Base-by-base conservation (phyloP, 345 rosid genomes). In the Sonneratia alba region DNA sequence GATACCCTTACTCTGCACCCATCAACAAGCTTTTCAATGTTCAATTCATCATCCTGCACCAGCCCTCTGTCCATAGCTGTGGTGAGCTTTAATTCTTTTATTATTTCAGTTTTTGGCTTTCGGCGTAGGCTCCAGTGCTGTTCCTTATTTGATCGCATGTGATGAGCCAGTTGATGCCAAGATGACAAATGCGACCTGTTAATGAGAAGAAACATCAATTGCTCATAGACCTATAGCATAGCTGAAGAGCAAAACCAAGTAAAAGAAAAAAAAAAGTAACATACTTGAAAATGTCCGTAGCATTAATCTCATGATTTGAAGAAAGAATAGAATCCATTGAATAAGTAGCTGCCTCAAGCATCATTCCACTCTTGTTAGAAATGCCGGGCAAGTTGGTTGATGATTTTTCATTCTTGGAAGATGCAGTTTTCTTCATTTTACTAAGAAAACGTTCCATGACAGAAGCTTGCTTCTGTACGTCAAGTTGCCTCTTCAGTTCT, bases 401-500 rank as follows among this genome's bases (percentile, higher is more conserved):
- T 72, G 81, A 70, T 75, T 51, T 79, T 32, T 81, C 85, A 66
- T 74, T 67, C 70, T 72, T 81, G 71, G 73, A 22, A 10, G 74
- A 65, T 38, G 86, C 76, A 73, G 14, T 74, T 63, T 74, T 81
- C 84, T 87, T 89, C 70, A 78, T 78, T 73, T 82, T 86, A 74
- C 88, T 92, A 36, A 90, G 90, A 79, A 95, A 92, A 36, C 86
- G 83, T 70, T 95, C 96, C 99, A 95, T 90, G 36, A 92, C 75
- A 45, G 96, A 95, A 71, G 96, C 99, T 76, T 95, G 98, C 86
- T 86, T 95, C 76, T 87, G 82, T 27, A 92, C 70, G 36, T 85
- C 77, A 74, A 71, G 83, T 73, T 81, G 81, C 81, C 75, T 87
- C 84, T 88, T 92, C 63, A 82, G 67, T 80, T 89, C 88, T 65